Evolutionary conservation across 2,329 filamentous ascomycete genomes (phyloP), one percentile per base, ranked within the genome.

Genomic region (Pestalotiopsis sp.): DNA sequence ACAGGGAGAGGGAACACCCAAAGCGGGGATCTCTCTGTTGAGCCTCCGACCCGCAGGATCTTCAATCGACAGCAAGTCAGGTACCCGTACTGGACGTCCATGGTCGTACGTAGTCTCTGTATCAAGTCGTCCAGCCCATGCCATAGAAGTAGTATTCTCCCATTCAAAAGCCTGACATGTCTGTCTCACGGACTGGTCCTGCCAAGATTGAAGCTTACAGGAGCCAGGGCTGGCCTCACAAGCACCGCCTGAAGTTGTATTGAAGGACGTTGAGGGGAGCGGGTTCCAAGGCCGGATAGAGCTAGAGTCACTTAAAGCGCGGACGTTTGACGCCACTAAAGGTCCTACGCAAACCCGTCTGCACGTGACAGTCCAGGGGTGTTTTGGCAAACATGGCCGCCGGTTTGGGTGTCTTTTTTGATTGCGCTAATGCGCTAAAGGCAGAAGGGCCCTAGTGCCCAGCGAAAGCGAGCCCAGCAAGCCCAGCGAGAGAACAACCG

Each of bases 301-400:
- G 59, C 59, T 62, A 62, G 59, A 62, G 9, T 62, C 59, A 62
- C 59, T 62, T 17, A 39, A 62, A 36, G 25, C 27, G 27, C 59
- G 59, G 59, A 36, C 59, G 59, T 27, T 62, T 39, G 59, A 62
- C 59, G 59, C 59, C 59, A 62, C 59, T 62, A n/a, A 39, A 62
- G 45, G 45, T 52, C 17, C 25, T 36, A 27, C 11, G 31, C 57
- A 27, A 27, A 27, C 38, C 41, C 62, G 62, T 52, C 62, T 58
- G 52, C 64, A 66, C 64, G 45, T 66, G 64, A 66, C 64, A 66
- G 64, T 25, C 49, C 49, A 58, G 64, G 64, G 64, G 64, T 58
- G 17, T 23, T 57, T 13, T 7, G 31, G 7, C 31, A 36, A 36
- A 36, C 31, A 36, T 36, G 31, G 27, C 23, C 14, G 49, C 23